Evolutionary conservation across 805 yeast species (phyloP).

Genomic region (Diddensiella transvaalensis): DNA sequence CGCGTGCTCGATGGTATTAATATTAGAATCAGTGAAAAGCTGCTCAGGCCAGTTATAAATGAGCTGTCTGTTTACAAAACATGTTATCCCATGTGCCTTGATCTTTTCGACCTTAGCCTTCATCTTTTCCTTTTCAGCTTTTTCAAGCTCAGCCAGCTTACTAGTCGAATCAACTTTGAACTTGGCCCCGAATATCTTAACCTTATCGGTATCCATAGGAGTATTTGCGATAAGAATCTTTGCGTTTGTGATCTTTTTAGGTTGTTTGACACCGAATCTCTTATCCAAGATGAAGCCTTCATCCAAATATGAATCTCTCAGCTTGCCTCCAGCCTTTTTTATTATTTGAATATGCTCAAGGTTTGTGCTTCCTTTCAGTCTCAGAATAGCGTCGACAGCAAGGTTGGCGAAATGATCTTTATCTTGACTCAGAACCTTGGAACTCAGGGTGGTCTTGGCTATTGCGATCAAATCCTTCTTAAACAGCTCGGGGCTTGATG

Average conservation of each 20-base stretch:
- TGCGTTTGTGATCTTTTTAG: constrained; percentile 78
- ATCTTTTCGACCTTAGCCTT: constrained; percentile 83
- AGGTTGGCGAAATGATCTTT: constrained; percentile 82
- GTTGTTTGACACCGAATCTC: constrained; percentile 91
- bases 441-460: constrained; percentile 89
- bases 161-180: constrained; percentile 94
- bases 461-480: constrained; percentile 76
- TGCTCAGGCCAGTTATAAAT: constrained; percentile 99
- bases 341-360: constrained; percentile 90
- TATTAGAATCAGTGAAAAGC: constrained; percentile 78
- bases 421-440: constrained; percentile 93
- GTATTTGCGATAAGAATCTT: constrained; percentile 91
- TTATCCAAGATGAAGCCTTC: constrained; percentile 93
- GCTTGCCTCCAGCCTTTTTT: constrained; percentile 88
- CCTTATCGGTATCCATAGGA: constrained; percentile 91
- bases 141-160: constrained; percentile 88
- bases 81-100: constrained; percentile 78
- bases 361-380: constrained; percentile 82
- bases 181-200: constrained; percentile 95
- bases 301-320: constrained; percentile 88
- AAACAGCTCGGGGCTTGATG: constrained; percentile 53
- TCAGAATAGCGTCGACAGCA: constrained; percentile 90
- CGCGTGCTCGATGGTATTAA: constrained; percentile 95
- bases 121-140: constrained; percentile 94
- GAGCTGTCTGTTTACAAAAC: constrained; percentile 92